Base-by-base conservation (phyloP, 2,329 filamentous ascomycete genomes). In the Hortaea werneckii region DNA sequence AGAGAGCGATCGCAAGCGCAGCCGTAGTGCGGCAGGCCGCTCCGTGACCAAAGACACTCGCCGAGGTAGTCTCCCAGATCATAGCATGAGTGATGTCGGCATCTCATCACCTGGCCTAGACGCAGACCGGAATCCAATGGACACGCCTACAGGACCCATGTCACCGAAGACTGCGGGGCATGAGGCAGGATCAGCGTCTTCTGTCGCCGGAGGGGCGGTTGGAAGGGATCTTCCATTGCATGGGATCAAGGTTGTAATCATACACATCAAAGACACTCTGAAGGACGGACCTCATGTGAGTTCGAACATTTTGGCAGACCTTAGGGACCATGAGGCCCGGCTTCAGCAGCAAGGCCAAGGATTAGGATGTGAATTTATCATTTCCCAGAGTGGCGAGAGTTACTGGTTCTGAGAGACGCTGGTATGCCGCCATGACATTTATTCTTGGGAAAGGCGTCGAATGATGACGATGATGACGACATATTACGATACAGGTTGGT, bases 261-360 rank as follows among this genome's bases (percentile, higher is more conserved):
- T 96, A 34, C 92, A 98, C 61, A 78, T 96, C 59, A 98, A 98
- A 64, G 90, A 96, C 53, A 83, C 77, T 20, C 69, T 95, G 45
- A 71, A 74, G 6, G 88, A 95, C 60, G 86, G 80, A 0, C 78
- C 78, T 27, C 64, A 69, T 41, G 79, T 76, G 1, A 76, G 72
- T 32, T 79, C 86, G 3, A 74, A 67, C 1, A 94, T 96, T 32
- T 57, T 92, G 20, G 60, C 71, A 49, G 79, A 95, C 62, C 65
- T 96, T 42, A 61, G 67, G 12, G 78, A 79, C 27, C 73, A 86
- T 48, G 86, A 89, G 49, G 55, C 49, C 37, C 49, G 48, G 28
- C 45, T 70, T 44, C 58, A 58, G 32, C 62, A 65, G 29, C 67
- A 72, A 44, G 77, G 78, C 9, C 75, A 70, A 6, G 74, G 76